Percentiles rank a stretch among this genome's conserved stretches.
phyloP scores from a whole-genome alignment of 2,329 filamentous ascomycete genomes.

The Hymenoscyphus scutula region DNA sequence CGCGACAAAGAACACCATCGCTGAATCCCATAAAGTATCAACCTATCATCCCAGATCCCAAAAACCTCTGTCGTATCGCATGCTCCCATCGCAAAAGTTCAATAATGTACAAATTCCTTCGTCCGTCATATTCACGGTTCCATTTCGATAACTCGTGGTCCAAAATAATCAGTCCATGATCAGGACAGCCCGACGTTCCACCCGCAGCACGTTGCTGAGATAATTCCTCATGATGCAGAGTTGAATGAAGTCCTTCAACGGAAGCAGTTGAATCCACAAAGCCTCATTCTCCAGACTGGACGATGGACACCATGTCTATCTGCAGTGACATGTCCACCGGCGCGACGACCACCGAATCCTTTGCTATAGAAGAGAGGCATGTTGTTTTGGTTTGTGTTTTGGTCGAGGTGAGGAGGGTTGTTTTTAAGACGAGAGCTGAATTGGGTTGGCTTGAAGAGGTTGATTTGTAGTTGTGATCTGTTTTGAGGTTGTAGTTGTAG shows the following conservation, averaged over 20 bases:
- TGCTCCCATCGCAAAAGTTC: too few species aligned
- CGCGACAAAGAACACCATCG: too few species aligned
- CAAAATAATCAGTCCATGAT: too few species aligned
- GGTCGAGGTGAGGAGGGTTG: neutral
- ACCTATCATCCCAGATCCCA: too few species aligned
- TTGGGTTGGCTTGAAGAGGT: neutral
- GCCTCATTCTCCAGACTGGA: conserved; percentile 49
- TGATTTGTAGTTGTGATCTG: neutral
- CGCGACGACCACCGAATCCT: conserved; percentile 37
- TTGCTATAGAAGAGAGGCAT: conserved; percentile 41
- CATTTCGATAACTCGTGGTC: too few species aligned
- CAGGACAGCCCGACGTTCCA: too few species aligned
- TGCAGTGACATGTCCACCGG: conserved; percentile 48
- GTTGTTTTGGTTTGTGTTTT: neutral
- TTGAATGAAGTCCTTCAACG: conserved; percentile 14
- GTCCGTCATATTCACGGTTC: too few species aligned
- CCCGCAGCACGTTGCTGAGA: neutral
- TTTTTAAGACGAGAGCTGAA: neutral
- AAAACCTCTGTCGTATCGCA: too few species aligned
- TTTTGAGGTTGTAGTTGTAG: neutral
- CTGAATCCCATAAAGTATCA: too few species aligned
- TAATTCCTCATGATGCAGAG: neutral
- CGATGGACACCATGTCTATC: conserved; percentile 51
- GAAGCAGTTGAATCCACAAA: conserved; percentile 51
- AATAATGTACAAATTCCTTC: too few species aligned